Evolutionary conservation across 352 stramenopile genomes (phyloP).

Genomic region (Peronosclerospora sorghi): DNA sequence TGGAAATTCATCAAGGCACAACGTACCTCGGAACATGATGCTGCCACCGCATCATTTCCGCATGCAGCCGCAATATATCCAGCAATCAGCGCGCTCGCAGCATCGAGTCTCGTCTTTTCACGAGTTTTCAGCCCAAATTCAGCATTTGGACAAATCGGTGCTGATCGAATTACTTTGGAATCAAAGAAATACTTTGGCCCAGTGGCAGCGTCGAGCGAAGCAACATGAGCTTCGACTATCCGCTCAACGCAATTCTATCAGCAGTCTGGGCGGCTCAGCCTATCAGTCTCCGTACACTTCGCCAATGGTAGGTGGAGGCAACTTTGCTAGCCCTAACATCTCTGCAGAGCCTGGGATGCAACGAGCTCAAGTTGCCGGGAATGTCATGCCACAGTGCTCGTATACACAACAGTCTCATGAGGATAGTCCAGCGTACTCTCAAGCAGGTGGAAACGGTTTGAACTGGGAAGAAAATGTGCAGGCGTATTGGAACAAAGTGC

Average conservation of each 20-base stretch:
- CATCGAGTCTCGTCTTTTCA: constrained; percentile 23
- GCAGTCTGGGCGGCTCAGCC: constrained; percentile 8
- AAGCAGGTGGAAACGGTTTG: constrained; percentile 3
- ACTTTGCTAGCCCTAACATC: constrained; percentile 19
- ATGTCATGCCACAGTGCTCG: constrained; percentile 12
- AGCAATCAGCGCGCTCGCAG: constrained; percentile 27
- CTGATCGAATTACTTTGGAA: constrained; percentile 73
- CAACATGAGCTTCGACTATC: constrained; percentile 44
- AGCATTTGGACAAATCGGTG: constrained; percentile 50
- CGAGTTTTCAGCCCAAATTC: constrained; percentile 57
- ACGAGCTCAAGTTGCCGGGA: constrained; percentile 29
- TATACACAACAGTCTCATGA: constrained; percentile 16
- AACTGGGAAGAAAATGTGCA: constrained; percentile 23
- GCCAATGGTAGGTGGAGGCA: constrained; percentile 10
- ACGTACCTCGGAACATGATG: constrained; percentile 12
- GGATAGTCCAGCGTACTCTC: constrained; percentile 5
- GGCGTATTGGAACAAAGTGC: constrained; percentile 72
- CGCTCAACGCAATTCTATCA: constrained; percentile 9
- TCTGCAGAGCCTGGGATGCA: constrained; percentile 42
- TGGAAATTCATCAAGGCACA: constrained; percentile 6
- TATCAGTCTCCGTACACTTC: constrained; percentile 29
- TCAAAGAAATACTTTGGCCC: constrained; percentile 43
- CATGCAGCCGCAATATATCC: constrained; percentile 15
- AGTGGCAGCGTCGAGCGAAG: constrained; percentile 44
- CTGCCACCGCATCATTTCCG: constrained; percentile 8